Evolutionary conservation across 345 rosid genomes (phyloP).

Genomic region (Sapria himalayana): DNA sequence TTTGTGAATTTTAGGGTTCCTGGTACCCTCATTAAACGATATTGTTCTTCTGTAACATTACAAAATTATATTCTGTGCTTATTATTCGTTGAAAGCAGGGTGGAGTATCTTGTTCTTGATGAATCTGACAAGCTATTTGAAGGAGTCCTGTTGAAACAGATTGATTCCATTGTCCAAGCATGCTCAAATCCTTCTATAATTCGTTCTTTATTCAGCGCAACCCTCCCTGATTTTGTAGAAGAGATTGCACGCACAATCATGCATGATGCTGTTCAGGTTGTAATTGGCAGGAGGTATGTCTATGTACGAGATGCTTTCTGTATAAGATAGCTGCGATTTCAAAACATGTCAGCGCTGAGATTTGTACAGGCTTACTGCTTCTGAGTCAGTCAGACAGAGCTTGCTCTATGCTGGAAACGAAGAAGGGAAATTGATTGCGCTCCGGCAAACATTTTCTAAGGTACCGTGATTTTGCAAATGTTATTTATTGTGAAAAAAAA

Average conservation of each 20-base stretch:
- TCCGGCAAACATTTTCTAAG: conserved; percentile 82
- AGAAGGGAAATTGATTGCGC: conserved; percentile 84
- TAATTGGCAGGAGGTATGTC: conserved; percentile 87
- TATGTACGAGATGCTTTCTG: too few species aligned
- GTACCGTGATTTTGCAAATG: too few species aligned
- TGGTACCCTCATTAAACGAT: too few species aligned
- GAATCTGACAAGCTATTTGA: conserved; percentile 98
- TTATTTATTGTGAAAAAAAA: too few species aligned
- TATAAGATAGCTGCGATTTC: too few species aligned
- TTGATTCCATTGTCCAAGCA: conserved; percentile 73
- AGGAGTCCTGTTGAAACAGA: conserved; percentile 66
- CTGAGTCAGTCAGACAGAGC: conserved; percentile 65
- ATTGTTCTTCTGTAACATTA: too few species aligned
- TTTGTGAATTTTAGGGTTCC: too few species aligned
- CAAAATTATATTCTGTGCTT: too few species aligned
- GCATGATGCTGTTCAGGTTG: conserved; percentile 92
- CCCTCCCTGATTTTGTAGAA: conserved; percentile 83
- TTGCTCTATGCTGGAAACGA: conserved; percentile 79
- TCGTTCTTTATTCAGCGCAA: conserved; percentile 88
- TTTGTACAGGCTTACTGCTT: conserved; percentile 58
- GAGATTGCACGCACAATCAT: conserved; percentile 83
- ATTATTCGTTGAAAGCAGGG: too few species aligned
- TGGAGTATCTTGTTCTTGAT: conserved; percentile 82
- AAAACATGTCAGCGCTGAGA: neutral
- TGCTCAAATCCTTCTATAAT: conserved; percentile 74